Conservation (phyloP, 1,284 basidiomycete species). For the Coriolopsis trogii region DNA sequence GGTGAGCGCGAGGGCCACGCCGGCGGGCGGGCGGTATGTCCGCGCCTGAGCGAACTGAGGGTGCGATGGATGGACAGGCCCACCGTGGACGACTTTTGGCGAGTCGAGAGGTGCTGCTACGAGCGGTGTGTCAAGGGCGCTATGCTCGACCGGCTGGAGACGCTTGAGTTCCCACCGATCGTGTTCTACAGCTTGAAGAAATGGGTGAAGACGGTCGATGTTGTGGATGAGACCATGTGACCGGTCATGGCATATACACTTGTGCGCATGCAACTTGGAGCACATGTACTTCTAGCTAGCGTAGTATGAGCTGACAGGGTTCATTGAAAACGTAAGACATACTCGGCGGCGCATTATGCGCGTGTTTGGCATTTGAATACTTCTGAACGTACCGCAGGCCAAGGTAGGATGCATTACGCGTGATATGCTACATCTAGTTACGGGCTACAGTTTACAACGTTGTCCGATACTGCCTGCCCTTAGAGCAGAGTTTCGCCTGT, state of each 20-base stretch:
- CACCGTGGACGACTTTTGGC: slow-evolving; percentile 11
- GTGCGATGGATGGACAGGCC: slow-evolving; percentile 6
- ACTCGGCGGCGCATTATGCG: too few relatives aligned
- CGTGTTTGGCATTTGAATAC: too few relatives aligned
- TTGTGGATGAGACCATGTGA: not conserved
- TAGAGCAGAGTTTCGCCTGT: slow-evolving; percentile 22
- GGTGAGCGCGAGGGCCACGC: too few relatives aligned
- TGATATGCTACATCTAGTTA: slow-evolving; percentile 19
- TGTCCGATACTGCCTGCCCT: not conserved
- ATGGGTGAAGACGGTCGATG: not conserved
- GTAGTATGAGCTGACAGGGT: too few relatives aligned
- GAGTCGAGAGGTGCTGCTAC: slow-evolving; percentile 11
- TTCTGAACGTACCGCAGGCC: too few relatives aligned
- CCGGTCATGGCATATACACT: not conserved
- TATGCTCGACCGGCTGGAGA: slow-evolving; percentile 6
- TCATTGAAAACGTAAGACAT: too few relatives aligned
- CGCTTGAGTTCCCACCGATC: slow-evolving; percentile 3
- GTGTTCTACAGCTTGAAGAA: slow-evolving; percentile 1
- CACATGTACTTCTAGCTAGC: too few relatives aligned
- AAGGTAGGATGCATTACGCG: slow-evolving; percentile 9
- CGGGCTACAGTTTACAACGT: not conserved
- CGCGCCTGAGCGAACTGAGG: not conserved
- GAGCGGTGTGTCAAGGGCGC: not conserved
- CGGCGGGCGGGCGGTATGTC: slow-evolving; percentile 4
- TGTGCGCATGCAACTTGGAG: too few relatives aligned